phyloP scores from a whole-genome alignment of 108 stramenopile species.

The Nitzschia sp. region DNA sequence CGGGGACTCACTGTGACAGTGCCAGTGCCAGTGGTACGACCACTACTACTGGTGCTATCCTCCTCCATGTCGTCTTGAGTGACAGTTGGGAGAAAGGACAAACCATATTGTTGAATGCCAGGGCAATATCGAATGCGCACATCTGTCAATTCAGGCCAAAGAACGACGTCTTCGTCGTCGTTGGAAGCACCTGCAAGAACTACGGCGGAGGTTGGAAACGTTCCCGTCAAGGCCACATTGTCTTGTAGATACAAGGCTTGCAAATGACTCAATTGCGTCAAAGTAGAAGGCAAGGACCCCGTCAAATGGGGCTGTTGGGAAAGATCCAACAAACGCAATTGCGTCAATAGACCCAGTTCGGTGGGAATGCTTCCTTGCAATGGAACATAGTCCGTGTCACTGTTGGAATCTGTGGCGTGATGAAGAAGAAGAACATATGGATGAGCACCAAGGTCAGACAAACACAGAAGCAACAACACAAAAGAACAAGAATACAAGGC shows the following conservation, averaged over 20 bases:
- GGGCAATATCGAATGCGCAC: neutral
- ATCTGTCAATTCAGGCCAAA: neutral
- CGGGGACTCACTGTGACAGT: no score
- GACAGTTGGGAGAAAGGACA: no score
- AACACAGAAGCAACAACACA: neutral
- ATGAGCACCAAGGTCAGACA: no score
- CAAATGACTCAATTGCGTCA: neutral
- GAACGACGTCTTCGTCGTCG: neutral
- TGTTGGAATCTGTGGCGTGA: no score
- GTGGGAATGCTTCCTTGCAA: neutral
- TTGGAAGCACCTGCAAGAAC: no score
- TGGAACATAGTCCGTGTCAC: no score
- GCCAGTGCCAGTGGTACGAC: no score
- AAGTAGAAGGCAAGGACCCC: neutral
- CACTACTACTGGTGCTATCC: no score
- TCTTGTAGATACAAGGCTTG: conserved; percentile 1
- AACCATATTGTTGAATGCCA: neutral
- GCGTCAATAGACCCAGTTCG: neutral
- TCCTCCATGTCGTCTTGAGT: no score
- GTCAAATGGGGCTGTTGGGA: neutral
- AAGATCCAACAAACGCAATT: neutral
- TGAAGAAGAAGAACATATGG: no score
- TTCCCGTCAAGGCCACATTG: neutral
- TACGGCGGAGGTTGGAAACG: no score
- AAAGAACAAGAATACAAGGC: neutral